Base-by-base conservation (phyloP, 2,329 filamentous ascomycete species). In the Diplodia mutila region DNA sequence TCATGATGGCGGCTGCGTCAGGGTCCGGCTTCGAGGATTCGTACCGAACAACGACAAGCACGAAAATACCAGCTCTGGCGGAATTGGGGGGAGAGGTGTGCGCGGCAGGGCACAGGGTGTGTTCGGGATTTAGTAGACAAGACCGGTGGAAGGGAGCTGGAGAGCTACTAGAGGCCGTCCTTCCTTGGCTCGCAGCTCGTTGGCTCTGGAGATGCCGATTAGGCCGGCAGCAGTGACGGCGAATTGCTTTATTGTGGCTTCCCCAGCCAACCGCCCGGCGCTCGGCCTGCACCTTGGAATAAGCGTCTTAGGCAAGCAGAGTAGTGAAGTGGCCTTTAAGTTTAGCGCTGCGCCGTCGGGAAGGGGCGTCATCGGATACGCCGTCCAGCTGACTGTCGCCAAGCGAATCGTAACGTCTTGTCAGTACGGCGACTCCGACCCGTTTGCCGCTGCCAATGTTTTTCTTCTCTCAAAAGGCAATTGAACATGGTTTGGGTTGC, bases 371-470 rank as follows among this genome's bases (percentile, higher is more conserved):
- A 51, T 63, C 59, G 29, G 59, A 63, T 51, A 49, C 59, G 42
- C 42, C 59, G 59, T 61, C 59, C 59, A 61, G 59, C 42, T 63
- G 59, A 63, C 42, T 23, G 59, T 37, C 39, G 59, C 59, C 59
- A 63, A 63, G 59, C 25, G 42, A 61, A 34, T 61, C 57, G 57
- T 23, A 27, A n/a, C 37, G 7, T 9, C 7, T 11, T 23, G n/a
- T n/a, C n/a, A n/a, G n/a, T n/a, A n/a, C n/a, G n/a, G n/a, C 8
- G 52, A n/a, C 52, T 5, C 9, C 27, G 52, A n/a, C 27, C 53
- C 29, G 53, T 53, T 18, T 29, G 14, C 49, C 25, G 23, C 25
- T 27, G 49, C 14, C 23, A 29, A 16, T 21, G n/a, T n/a, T n/a
- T n/a, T n/a, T n/a, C n/a, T n/a, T n/a, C n/a, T n/a, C n/a, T n/a